These are phyloP conservation scores for Plasmodium knowlesi DNA, from an alignment of 169 alveolate genomes.

Conservation along the genomic window DNA sequence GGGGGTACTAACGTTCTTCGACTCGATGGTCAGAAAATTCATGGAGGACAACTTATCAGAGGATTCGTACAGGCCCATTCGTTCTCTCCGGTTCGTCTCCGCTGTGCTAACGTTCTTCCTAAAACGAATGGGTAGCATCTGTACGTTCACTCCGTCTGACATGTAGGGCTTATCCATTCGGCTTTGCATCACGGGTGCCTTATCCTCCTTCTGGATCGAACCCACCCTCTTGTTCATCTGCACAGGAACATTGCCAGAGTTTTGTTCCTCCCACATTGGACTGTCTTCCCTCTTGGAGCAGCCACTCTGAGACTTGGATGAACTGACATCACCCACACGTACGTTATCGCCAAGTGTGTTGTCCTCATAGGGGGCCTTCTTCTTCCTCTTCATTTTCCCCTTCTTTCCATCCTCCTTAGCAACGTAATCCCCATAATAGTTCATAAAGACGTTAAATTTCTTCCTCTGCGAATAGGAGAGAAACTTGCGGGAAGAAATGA, in stretches of 20 bases:
- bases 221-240: not conserved
- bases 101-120: not conserved
- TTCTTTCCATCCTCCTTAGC: not conserved
- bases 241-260: not conserved
- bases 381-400: not conserved
- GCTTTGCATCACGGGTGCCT: not conserved
- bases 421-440: not conserved
- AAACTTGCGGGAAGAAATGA: conserved; percentile 45
- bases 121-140: not conserved
- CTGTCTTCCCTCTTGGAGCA: not conserved
- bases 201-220: not conserved
- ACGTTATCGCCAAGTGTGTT: not conserved
- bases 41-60: not conserved
- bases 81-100: not conserved
- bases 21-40: not conserved
- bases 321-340: not conserved
- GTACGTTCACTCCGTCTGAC: not conserved
- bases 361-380: not conserved
- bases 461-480: conserved; percentile 13
- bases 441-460: conserved; percentile 8
- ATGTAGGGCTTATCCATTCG: not conserved
- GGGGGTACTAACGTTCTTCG: not conserved
- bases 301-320: not conserved
- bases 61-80: not conserved
- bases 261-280: not conserved